phyloP scores from a whole-genome alignment of 345 rosid genomes.

The Anacardium occidentale region DNA sequence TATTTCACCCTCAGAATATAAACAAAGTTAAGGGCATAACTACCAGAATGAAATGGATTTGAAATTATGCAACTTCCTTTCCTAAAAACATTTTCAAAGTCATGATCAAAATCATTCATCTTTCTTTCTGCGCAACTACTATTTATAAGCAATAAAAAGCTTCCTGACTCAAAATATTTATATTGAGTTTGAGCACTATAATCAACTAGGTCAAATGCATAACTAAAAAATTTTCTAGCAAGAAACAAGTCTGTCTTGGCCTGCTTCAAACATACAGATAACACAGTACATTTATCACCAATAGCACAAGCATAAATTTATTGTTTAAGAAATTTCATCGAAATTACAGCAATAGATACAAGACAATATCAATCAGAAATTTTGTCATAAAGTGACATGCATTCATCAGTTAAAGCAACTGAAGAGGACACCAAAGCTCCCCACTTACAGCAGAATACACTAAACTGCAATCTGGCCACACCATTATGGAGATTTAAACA shows the following conservation, averaged over 20 bases:
- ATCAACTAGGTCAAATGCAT: background rate
- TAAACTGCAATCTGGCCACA: background rate
- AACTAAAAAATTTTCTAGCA: background rate
- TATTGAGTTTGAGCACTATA: background rate
- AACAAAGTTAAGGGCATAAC: background rate
- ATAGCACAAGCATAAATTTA: background rate
- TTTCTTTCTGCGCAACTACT: background rate
- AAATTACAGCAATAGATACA: background rate
- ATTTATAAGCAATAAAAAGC: background rate
- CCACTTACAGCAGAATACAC: background rate
- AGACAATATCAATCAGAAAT: background rate
- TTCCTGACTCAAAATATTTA: background rate
- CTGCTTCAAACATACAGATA: background rate
- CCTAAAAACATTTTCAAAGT: background rate
- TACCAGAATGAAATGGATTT: background rate
- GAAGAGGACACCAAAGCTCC: background rate
- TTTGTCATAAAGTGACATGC: background rate
- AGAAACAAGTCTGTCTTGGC: background rate
- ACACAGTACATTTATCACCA: background rate
- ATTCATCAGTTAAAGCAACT: conserved; percentile 10
- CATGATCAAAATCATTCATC: background rate
- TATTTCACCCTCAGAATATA: background rate
- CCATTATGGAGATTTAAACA: background rate
- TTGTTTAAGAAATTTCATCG: background rate
- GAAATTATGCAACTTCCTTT: conserved; percentile 4